These are phyloP conservation scores for Aspergillus sp. DNA, from an alignment of 2,329 filamentous ascomycete genomes.

Conservation along the genomic window DNA sequence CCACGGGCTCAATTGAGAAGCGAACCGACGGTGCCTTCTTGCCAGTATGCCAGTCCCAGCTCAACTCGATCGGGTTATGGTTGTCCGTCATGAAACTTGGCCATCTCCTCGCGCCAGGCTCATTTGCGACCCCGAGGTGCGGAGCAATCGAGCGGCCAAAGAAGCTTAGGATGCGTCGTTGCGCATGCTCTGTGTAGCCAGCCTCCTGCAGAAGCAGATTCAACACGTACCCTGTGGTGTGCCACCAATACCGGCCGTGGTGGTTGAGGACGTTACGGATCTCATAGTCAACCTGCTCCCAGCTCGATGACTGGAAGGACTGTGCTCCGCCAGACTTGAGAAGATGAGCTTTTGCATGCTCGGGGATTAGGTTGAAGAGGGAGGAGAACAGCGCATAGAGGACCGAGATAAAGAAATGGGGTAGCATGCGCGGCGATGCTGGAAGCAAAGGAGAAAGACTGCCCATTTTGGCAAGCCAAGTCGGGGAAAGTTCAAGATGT, in stretches of 20 bases:
- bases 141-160: neutral
- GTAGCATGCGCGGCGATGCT: neutral
- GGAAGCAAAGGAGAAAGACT: neutral
- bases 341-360: neutral
- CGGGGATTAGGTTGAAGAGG: neutral
- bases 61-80: slow-evolving; percentile 5
- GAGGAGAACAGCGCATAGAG: neutral
- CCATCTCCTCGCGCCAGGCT: neutral
- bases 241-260: slow-evolving; percentile 1
- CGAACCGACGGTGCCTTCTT: neutral
- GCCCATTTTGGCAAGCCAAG: neutral
- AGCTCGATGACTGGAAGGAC: neutral
- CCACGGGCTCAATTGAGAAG: slow-evolving; percentile 6
- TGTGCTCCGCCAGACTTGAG: neutral
- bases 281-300: neutral
- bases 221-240: neutral
- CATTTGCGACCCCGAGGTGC: neutral
- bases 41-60: slow-evolving; percentile 1
- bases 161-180: neutral
- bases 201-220: neutral
- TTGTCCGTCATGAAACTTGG: slow-evolving; percentile 9
- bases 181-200: neutral
- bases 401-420: neutral
- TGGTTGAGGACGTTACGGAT: neutral
- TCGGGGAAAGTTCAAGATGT: neutral